Evolutionary conservation across 768 basidiomycete species (phyloP).

Genomic region (Mycena floridula): DNA sequence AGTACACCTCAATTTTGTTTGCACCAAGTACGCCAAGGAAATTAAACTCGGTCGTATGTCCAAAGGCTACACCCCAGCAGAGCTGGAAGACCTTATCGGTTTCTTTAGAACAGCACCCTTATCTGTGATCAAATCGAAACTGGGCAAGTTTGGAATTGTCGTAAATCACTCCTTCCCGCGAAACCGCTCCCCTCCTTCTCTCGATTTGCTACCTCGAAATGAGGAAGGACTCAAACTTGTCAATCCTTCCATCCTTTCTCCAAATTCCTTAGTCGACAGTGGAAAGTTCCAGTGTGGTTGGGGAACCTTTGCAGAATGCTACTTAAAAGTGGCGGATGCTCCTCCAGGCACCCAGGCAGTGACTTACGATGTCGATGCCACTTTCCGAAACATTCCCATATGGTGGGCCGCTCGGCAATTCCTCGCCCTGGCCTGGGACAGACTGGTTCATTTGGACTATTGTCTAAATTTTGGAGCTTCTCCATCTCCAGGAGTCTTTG

Average conservation of each 20-base stretch:
- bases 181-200: not conserved
- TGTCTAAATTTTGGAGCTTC: slow-evolving; percentile 16
- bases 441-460: slow-evolving; percentile 8
- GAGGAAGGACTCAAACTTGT: too few relatives aligned
- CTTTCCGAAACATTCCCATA: slow-evolving; percentile 4
- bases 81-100: slow-evolving; percentile 7
- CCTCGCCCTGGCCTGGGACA: not conserved
- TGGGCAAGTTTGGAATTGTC: slow-evolving; percentile 3
- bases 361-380: not conserved
- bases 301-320: slow-evolving; percentile 11
- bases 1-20: not conserved
- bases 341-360: slow-evolving; percentile 3
- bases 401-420: not conserved
- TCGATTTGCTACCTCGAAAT: not conserved
- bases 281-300: slow-evolving; percentile 11
- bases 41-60: not conserved
- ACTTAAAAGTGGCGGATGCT: not conserved
- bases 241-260: not conserved
- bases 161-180: slow-evolving; percentile 13
- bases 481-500: slow-evolving; percentile 23
- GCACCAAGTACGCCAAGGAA: not conserved
- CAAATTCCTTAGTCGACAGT: slow-evolving; percentile 9
- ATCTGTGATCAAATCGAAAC: slow-evolving; percentile 3
- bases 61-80: not conserved
- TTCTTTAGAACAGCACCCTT: slow-evolving; percentile 8